Evolutionary conservation across 306 rosid species (phyloP).

Genomic region (Gillenia trifoliata): DNA sequence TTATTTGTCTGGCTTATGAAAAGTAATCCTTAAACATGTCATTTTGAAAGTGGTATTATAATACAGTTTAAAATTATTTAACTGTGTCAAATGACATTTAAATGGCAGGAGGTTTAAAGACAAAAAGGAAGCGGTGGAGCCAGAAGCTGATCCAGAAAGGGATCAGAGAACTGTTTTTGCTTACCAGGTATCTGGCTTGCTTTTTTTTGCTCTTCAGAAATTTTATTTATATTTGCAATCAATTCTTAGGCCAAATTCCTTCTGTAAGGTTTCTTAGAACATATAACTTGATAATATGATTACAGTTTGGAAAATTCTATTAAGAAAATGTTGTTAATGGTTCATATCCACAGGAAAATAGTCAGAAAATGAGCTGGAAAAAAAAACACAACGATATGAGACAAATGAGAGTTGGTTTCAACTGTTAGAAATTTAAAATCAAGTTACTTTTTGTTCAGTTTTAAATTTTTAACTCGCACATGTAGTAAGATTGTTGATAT

Average conservation of each 20-base stretch:
- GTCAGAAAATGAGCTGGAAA: not conserved
- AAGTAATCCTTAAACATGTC: not conserved
- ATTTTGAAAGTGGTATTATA: not conserved
- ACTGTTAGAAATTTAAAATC: not conserved
- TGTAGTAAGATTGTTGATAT: not conserved
- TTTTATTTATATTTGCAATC: not conserved
- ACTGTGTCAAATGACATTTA: constrained; percentile 13
- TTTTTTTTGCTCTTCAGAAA: not conserved
- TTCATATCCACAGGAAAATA: not conserved
- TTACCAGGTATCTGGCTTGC: constrained; percentile 62
- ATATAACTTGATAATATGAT: not conserved
- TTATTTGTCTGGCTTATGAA: not conserved
- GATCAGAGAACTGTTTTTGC: constrained; percentile 99
- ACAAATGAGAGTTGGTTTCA: not conserved
- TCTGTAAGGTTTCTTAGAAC: not conserved
- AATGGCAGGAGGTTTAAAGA: constrained; percentile 80
- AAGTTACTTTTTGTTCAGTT: not conserved
- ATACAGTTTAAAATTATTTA: constrained; percentile 4
- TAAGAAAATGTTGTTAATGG: not conserved
- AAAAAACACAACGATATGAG: not conserved
- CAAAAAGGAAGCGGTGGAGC: constrained; percentile 80
- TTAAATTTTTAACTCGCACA: not conserved
- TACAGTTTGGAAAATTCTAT: not conserved
- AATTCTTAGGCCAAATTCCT: not conserved
- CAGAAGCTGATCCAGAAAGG: constrained; percentile 99